phyloP scores from a whole-genome alignment of 2,329 filamentous ascomycete species.

The Thielaviopsis euricoi region DNA sequence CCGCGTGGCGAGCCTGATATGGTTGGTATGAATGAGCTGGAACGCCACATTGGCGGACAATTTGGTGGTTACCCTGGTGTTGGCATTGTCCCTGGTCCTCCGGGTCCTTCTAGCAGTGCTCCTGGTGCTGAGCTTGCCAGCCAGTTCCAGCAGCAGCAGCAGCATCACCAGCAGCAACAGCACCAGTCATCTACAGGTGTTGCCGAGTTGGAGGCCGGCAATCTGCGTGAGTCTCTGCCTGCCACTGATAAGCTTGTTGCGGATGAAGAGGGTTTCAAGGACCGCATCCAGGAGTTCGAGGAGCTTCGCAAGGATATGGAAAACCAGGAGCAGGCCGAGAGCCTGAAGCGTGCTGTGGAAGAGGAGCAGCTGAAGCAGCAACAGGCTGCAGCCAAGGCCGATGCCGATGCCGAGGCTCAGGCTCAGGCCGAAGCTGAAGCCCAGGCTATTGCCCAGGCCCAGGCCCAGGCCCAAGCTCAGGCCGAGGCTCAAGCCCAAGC shows the following conservation, averaged over 20 bases:
- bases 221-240: slow-evolving; percentile 22
- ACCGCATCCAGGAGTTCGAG: slow-evolving; percentile 72
- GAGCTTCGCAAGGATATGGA: slow-evolving; percentile 60
- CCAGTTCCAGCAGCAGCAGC: background rate
- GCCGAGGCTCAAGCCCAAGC: background rate
- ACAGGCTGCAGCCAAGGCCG: slow-evolving; percentile 19
- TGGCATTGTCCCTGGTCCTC: background rate
- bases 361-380: slow-evolving; percentile 19
- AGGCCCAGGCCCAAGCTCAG: background rate
- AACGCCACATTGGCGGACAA: slow-evolving; percentile 36
- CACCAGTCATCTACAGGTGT: background rate
- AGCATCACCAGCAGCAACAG: background rate
- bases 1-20: slow-evolving; percentile 50
- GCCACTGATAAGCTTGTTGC: slow-evolving; percentile 31
- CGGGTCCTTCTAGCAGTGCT: slow-evolving; percentile 17
- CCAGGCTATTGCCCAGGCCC: background rate
- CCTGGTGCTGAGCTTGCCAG: background rate
- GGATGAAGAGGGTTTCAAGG: slow-evolving; percentile 44
- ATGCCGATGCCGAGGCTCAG: slow-evolving; percentile 5
- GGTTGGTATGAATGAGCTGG: slow-evolving; percentile 40
- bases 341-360: slow-evolving; percentile 19
- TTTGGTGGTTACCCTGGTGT: slow-evolving; percentile 2
- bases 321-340: slow-evolving; percentile 34
- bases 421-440: background rate
- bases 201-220: background rate